Evolutionary conservation across 768 basidiomycete species (phyloP), one percentile per base, ranked within the genome.

Genomic region (Pholiota conissans): DNA sequence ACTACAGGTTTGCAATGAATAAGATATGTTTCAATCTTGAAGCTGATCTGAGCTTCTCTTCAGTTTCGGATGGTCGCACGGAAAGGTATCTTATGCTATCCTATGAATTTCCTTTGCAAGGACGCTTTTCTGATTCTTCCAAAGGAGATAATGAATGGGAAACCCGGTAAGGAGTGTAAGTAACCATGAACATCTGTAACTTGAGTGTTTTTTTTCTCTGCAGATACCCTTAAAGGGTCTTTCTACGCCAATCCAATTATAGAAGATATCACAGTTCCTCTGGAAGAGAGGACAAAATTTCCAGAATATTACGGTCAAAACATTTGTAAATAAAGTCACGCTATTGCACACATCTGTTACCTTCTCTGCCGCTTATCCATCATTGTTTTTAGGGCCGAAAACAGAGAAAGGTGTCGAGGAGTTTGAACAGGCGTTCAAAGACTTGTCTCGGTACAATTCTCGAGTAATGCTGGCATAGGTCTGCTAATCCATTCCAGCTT

Each of bases 51-150:
- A n/a, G n/a, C 6, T 11, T 30, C 5, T 18, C n/a, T 51, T 3
- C 29, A 91, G 89, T 69, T 98, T 95, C 71, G 96, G 96, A n/a
- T 98, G 96, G 96, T 92, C 90, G 42, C 92, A 96, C 73, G 96
- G 96, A 54, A 97, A 98, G 81, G 90, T 86, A 51, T 37, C 37
- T 11, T 34, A 37, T 27, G n/a, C n/a, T n/a, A n/a, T n/a, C n/a
- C n/a, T n/a, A n/a, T n/a, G n/a, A n/a, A n/a, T n/a, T n/a, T n/a
- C n/a, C n/a, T n/a, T n/a, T n/a, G n/a, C n/a, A n/a, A n/a, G n/a
- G n/a, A n/a, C n/a, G n/a, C n/a, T n/a, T n/a, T 34, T 55, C 45
- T 48, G n/a, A 52, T 39, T 40, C 30, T 29, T 49, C 26, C 22
- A 14, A 54, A 92, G 86, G 96, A 98, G 79, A 85, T 95, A 46